phyloP scores from a whole-genome alignment of 192 early-diverging fungal species.

The Entomortierella beljakovae region DNA sequence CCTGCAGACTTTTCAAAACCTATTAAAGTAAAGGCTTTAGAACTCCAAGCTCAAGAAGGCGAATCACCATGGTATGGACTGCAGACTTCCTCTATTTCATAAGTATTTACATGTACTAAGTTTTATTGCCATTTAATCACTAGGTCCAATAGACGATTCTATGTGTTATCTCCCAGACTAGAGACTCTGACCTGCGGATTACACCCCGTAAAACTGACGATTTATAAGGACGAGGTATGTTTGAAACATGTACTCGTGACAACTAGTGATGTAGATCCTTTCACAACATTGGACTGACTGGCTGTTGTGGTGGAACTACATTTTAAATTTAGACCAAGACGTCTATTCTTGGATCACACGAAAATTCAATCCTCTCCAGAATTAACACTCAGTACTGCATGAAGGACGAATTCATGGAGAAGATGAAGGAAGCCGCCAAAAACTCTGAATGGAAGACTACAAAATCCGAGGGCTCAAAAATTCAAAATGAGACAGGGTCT shows the following conservation, averaged over 20 bases:
- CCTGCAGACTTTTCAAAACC: conserved; percentile 51
- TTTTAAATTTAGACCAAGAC: conserved; percentile 19
- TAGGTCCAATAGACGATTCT: conserved; percentile 49
- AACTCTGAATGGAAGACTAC: conserved; percentile 35
- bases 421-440: conserved; percentile 53
- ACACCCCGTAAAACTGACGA: conserved; percentile 47
- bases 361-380: conserved; percentile 49
- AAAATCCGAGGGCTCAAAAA: conserved; percentile 11
- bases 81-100: background rate
- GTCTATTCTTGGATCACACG: conserved; percentile 34
- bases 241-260: background rate
- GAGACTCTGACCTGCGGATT: conserved; percentile 43
- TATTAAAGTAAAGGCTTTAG: conserved; percentile 32
- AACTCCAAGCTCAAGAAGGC: conserved; percentile 43
- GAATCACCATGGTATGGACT: conserved; percentile 39
- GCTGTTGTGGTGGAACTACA: background rate
- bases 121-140: no score
- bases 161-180: conserved; percentile 40
- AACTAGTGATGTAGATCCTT: no score
- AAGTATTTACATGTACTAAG: background rate
- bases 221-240: conserved; percentile 48
- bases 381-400: conserved; percentile 51
- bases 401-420: conserved; percentile 49
- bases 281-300: no score
- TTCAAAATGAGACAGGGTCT: conserved; percentile 7